Evolutionary conservation across 352 stramenopile species (phyloP).

Genomic region (Phytophthora pini): DNA sequence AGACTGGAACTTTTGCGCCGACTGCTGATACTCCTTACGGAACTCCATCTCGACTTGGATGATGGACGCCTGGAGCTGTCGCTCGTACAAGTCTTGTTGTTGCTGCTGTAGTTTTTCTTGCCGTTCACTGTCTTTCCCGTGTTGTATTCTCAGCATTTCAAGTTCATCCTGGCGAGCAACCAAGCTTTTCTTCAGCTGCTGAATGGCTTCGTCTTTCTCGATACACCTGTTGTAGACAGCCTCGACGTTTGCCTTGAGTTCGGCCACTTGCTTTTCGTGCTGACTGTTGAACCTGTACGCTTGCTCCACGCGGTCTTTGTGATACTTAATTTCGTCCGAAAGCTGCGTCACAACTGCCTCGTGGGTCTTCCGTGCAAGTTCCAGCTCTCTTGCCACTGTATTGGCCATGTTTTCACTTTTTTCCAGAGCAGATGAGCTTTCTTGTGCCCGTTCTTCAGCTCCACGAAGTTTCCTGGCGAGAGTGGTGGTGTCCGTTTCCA

Average conservation of each 20-base stretch:
- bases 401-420: conserved; percentile 16
- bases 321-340: conserved; percentile 28
- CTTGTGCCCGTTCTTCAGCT: conserved; percentile 24
- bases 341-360: conserved; percentile 25
- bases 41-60: conserved; percentile 80
- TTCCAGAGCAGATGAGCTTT: conserved; percentile 18
- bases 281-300: conserved; percentile 35
- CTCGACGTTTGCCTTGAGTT: conserved; percentile 55
- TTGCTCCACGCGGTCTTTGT: conserved; percentile 49
- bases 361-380: conserved; percentile 24
- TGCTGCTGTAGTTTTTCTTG: conserved; percentile 63
- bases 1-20: conserved; percentile 48
- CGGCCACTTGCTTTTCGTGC: conserved; percentile 52
- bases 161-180: conserved; percentile 52
- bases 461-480: conserved; percentile 8
- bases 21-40: conserved; percentile 60
- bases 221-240: conserved; percentile 56
- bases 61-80: conserved; percentile 60
- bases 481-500: conserved; percentile 18
- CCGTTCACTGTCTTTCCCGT: conserved; percentile 54
- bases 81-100: conserved; percentile 64
- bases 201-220: conserved; percentile 66
- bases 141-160: conserved; percentile 53
- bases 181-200: conserved; percentile 57
- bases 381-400: conserved; percentile 23